Base-by-base conservation (phyloP, 1,284 basidiomycete species). In the Ceratobasidium sp. region DNA sequence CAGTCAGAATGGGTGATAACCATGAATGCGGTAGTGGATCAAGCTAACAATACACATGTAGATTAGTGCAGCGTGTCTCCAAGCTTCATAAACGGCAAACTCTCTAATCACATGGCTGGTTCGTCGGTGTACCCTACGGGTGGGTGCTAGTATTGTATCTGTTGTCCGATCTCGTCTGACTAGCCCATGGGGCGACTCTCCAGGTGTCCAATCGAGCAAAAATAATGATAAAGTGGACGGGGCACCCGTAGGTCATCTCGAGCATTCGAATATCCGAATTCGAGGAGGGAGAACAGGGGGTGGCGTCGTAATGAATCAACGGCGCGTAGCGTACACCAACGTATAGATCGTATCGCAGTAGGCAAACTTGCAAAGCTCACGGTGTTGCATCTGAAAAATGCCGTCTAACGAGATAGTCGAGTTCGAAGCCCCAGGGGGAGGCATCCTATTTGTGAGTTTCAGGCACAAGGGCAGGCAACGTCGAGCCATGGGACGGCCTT, bases 41-140 rank as follows among this genome's bases (percentile, higher is more conserved):
- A 6, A 41, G 37, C 43, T 16, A 6, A 63, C 61, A 37, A 63
- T 63, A 46, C 46, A 63, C n/a, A 63, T 27, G 24, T 63, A 63
- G 5, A 63, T 63, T 3, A 63, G 22, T 22, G 24, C 43, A n/a
- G 61, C 43, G 2, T 63, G 61, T 24, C 41, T 37, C 61, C 61
- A 63, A 24, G 31, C n/a, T 19, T 63, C 61, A 2, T 63, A 24
- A 16, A 63, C 61, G 4, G 43, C 61, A 1, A 46, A 46, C 24
- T 22, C 4, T 14, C 5, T n/a, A 22, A 63, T 48, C 8, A 2
- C 4, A 11, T 29, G 5, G n/a, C 9, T 8, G 61, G 11, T 6
- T 48, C 39, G 22, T 43, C 41, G 1, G 13, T 29, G 46, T 5
- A 13, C 7, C 46, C 61, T 11, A 63, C 24, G 7, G 19, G 7